Evolutionary conservation across 2,329 filamentous ascomycete genomes (phyloP), one percentile per base, ranked within the genome.

Genomic region (Cercospora zeae-maydis): DNA sequence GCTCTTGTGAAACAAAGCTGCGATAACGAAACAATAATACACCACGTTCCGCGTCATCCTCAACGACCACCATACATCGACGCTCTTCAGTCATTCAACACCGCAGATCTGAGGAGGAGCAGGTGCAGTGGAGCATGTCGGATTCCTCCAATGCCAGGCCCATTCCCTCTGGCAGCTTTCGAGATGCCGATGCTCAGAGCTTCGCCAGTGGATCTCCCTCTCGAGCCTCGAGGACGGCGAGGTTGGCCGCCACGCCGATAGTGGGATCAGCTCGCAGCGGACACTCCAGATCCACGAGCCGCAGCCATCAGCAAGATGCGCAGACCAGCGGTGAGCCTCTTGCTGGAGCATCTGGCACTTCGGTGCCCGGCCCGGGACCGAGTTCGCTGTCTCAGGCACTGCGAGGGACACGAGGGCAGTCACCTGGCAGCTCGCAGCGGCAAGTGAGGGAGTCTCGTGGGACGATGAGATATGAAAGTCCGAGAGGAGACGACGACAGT

Each of bases 371-470:
- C 0, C 92, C 92, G 6, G 92, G 92, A 24, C 86, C 92, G 54
- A 97, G 93, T 27, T 93, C 92, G 64, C 84, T 98, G 59, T 92
- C 93, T 36, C 90, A 91, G 27, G 93, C 92, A n/a, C 80, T 97
- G 66, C 90, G 90, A 64, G 87, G 89, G 70, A 90, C 88, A 10
- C 79, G 89, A 37, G 89, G 88, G 65, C 84, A 84, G 54, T 87
- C 87, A 27, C 89, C 90, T 16, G 87, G 89, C 39, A 83, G 87
- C 51, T 86, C 88, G 68, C 89, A 88, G 54, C 81, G 81, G 19
- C 80, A 82, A 9, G 74, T 78, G 70, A 78, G 86, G 61, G 76
- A 86, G 42, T 90, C 88, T 51, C 88, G 82, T 61, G 66, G 65
- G 14, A 69, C 66, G 19, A 66, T 62, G 54, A 62, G 61, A 42